Base-by-base conservation (phyloP, 2,329 filamentous ascomycete genomes). In the Beauveria asiatica region DNA sequence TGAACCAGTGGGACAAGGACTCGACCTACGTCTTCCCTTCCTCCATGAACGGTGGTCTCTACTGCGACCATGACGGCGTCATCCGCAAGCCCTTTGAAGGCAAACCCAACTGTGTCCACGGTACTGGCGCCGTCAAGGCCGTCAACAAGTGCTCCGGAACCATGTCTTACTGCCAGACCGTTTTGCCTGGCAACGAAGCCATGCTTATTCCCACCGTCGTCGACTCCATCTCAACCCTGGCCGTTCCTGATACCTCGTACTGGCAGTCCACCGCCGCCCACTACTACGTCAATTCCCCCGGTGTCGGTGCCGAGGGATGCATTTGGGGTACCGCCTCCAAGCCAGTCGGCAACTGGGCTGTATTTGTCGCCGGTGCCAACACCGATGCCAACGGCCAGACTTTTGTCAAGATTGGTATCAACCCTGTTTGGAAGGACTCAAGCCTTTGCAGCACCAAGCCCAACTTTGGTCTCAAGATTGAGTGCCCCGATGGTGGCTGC, bases 121-220 rank as follows among this genome's bases (percentile, higher is more conserved):
- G 88, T 50, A 83, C 83, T 21, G 87, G 86, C 48, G 70, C 83
- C 8, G 80, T 92, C 58, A 76, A 78, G 60, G 88, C 81, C 41
- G 77, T 84, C 62, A 92, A 91, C 76, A 85, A 86, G 65, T 83
- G 81, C 63, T 80, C 82, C 49, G 75, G 77, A 41, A 69, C 79
- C 16, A 81, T 91, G 59, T 83, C 89, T 3, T 90, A 89, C 74
- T 92, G 89, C 73, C 89, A 92, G 74, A 92, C 89, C 5, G 86
- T 91, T 16, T 74, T 92, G 62, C 89, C 89, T 19, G 89, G 89
- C 54, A 87, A 90, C 67, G 89, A 92, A 75, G 86, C 86, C 62
- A 92, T 92, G 88, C 78, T 92, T 65, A 92, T 92, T 67, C 88
- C 88, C 17, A 92, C 88, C n/a, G 73, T 85, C 63, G 85, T 92